phyloP scores from a whole-genome alignment of 2,329 filamentous ascomycete genomes.

The Calonectria pauciramosa region DNA sequence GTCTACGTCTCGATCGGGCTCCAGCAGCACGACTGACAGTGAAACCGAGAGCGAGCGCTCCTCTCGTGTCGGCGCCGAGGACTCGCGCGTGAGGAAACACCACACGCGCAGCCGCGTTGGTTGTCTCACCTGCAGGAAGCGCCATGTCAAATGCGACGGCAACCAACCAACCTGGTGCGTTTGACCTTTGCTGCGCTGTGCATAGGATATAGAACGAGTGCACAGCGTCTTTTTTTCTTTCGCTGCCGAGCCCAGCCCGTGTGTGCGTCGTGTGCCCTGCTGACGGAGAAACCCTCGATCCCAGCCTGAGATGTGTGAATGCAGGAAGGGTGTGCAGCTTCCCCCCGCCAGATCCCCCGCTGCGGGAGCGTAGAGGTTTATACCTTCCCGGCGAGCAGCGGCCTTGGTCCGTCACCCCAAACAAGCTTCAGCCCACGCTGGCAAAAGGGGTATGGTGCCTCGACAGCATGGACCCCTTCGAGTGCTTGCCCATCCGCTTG shows the following conservation, averaged over 20 bases:
- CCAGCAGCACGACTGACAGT: not conserved
- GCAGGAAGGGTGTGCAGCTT: constrained; percentile 29
- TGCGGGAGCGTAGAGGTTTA: constrained; percentile 33
- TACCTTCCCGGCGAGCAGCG: constrained; percentile 39
- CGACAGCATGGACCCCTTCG: constrained; percentile 34
- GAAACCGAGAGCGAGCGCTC: not conserved
- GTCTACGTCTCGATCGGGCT: not conserved
- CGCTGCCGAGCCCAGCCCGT: not conserved
- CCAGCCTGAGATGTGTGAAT: constrained; percentile 28
- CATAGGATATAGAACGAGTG: not conserved
- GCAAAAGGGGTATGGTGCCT: not conserved
- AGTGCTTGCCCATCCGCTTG: constrained; percentile 37
- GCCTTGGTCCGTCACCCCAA: constrained; percentile 30
- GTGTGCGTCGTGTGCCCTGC: not conserved
- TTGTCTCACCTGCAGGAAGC: constrained; percentile 39
- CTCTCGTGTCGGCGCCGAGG: not conserved
- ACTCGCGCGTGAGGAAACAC: constrained; percentile 2
- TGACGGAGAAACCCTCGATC: not conserved
- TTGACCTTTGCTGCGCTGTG: not conserved
- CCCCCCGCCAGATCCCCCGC: constrained; percentile 27
- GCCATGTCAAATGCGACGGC: constrained; percentile 39
- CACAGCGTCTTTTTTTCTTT: not conserved
- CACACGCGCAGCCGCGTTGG: constrained; percentile 39
- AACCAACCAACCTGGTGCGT: constrained; percentile 37
- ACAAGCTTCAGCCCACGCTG: not conserved